These are phyloP conservation scores for Tolypocladium amazonense DNA, from an alignment of 2,329 filamentous ascomycete genomes.

Conservation along the genomic window DNA sequence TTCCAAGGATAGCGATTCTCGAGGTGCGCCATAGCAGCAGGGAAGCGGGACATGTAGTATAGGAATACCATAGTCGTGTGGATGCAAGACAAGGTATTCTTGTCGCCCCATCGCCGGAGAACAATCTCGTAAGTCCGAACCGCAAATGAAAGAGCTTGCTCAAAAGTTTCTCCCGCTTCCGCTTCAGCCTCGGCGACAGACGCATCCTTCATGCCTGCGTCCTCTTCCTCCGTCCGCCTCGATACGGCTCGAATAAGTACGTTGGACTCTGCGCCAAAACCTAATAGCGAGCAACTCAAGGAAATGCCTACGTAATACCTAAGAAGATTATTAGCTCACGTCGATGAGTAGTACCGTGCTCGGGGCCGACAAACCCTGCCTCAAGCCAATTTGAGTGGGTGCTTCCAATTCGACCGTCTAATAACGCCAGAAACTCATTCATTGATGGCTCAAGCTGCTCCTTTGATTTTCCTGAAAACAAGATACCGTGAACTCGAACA, in stretches of 20 bases:
- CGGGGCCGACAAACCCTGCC: conserved; percentile 21
- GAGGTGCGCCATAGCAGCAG: conserved; percentile 30
- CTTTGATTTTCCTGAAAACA: conserved; percentile 43
- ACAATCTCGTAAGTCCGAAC: conserved; percentile 34
- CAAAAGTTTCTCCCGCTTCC: conserved; percentile 16
- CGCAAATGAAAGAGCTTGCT: conserved; percentile 28
- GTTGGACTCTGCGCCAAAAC: conserved; percentile 30
- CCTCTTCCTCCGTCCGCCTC: conserved; percentile 15
- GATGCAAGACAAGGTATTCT: conserved; percentile 50
- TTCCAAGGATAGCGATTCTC: conserved; percentile 43
- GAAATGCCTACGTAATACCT: conserved; percentile 22
- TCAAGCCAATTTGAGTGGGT: conserved; percentile 39
- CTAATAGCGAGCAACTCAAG: conserved; percentile 19
- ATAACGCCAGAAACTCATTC: conserved; percentile 36
- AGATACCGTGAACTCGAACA: conserved; percentile 51
- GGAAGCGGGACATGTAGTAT: conserved; percentile 28
- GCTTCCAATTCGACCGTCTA: conserved; percentile 48
- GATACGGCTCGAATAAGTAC: conserved; percentile 30
- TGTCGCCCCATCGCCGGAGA: conserved; percentile 41
- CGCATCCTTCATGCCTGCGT: conserved; percentile 12
- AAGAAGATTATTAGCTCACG: not conserved
- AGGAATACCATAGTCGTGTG: conserved; percentile 54
- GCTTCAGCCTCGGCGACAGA: conserved; percentile 10
- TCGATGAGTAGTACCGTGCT: not conserved
- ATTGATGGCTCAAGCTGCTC: conserved; percentile 35